phyloP scores from a whole-genome alignment of 2,329 filamentous ascomycete genomes.

The Diaporthe capsici region DNA sequence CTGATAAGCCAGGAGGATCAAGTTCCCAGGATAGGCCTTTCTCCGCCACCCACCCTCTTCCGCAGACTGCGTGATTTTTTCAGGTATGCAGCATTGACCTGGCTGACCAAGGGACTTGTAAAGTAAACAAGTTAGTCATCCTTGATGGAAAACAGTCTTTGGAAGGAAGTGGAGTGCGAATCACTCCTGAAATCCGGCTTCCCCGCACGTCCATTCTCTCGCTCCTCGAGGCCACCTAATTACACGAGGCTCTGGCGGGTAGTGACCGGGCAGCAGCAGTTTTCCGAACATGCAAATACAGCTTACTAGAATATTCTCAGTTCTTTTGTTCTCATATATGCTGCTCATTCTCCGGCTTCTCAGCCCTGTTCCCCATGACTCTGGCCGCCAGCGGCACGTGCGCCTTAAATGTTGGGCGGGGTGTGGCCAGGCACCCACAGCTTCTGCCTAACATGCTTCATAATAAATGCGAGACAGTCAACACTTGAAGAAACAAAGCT shows the following conservation, averaged over 20 bases:
- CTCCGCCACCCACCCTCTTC: background rate
- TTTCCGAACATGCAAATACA: too few relatives aligned
- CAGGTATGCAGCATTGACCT: background rate
- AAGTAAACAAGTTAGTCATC: background rate
- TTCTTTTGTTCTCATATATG: too few relatives aligned
- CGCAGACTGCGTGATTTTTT: background rate
- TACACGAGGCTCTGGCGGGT: background rate
- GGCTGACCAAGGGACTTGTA: background rate
- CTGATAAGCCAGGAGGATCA: background rate
- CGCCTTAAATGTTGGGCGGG: background rate
- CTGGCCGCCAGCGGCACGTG: background rate
- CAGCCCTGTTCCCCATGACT: background rate
- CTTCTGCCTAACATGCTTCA: background rate
- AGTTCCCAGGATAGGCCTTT: background rate
- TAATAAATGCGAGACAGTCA: background rate
- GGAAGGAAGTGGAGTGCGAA: background rate
- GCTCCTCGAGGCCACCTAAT: background rate
- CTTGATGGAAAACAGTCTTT: too few relatives aligned
- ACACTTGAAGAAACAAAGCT: background rate
- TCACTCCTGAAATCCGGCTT: background rate
- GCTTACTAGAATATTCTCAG: background rate
- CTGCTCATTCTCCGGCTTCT: too few relatives aligned
- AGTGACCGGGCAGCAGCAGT: background rate
- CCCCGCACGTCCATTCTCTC: background rate
- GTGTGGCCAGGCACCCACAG: background rate